A percentile compares a stretch with the other conserved stretches of the same genome.
phyloP scores from a whole-genome alignment of 2,329 filamentous ascomycete species.

The Elsinoe necatrix region DNA sequence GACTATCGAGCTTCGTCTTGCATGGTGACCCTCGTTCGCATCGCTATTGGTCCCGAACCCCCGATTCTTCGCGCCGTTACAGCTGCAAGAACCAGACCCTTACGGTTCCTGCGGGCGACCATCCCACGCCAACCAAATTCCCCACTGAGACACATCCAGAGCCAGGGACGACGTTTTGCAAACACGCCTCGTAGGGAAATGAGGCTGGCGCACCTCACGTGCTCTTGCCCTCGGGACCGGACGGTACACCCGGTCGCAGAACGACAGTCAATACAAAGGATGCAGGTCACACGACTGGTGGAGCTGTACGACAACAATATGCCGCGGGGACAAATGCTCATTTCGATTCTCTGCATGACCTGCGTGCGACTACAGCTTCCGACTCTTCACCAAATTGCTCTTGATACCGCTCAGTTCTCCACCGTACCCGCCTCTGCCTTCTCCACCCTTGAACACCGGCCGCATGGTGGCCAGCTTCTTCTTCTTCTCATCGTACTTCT shows the following conservation, averaged over 20 bases:
- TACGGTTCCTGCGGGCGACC: too few species aligned
- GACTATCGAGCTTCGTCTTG: neutral
- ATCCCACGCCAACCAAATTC: neutral
- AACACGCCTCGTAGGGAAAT: neutral
- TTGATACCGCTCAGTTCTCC: slow-evolving; percentile 96
- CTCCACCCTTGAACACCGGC: slow-evolving; percentile 75
- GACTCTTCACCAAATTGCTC: slow-evolving; percentile 82
- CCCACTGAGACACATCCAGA: neutral
- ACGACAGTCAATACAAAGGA: neutral
- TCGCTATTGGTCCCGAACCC: neutral
- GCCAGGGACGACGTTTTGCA: neutral
- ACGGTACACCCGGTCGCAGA: neutral
- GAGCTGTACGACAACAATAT: neutral
- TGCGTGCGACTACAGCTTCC: slow-evolving; percentile 58
- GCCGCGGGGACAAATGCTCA: neutral
- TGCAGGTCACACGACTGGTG: neutral
- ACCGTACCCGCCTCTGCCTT: slow-evolving; percentile 75
- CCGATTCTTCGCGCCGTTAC: neutral
- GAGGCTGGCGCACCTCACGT: slow-evolving; percentile 4
- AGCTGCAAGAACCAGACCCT: neutral
- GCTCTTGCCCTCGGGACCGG: neutral
- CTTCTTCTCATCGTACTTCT: slow-evolving; percentile 92
- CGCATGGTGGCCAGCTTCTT: slow-evolving; percentile 91
- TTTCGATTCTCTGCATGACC: neutral
- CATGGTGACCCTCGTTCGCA: neutral